Percentiles rank a stretch among this genome's conserved stretches.
Evolutionary conservation across 2,329 filamentous ascomycete species (phyloP).

Genomic region (Fusarium temperatum): DNA sequence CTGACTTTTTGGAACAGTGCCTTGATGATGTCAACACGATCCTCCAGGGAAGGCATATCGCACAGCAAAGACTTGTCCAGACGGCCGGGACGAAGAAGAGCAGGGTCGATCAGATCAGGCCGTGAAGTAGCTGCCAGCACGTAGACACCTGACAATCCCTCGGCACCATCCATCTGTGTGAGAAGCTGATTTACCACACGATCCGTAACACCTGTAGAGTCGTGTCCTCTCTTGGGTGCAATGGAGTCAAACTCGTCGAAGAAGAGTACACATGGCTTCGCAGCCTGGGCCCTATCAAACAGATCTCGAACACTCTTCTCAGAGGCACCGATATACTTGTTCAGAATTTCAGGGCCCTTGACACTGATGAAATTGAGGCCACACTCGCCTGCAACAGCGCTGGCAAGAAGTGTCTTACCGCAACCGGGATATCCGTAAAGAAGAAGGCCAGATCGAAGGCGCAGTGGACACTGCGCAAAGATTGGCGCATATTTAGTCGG

Average conservation of each 20-base stretch:
- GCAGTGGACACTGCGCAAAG: conserved; percentile 92
- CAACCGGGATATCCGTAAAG: conserved; percentile 96
- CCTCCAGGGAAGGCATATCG: conserved; percentile 81
- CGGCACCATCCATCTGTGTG: conserved; percentile 98
- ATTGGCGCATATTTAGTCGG: conserved; percentile 98
- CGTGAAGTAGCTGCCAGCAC: conserved; percentile 93
- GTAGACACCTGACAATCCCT: conserved; percentile 93
- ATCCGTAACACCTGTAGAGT: conserved; percentile 98
- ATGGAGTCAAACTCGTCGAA: conserved; percentile 99
- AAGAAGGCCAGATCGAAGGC: conserved; percentile 90
- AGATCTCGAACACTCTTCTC: conserved; percentile 96
- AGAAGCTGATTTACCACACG: conserved; percentile 97
- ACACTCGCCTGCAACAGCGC: conserved; percentile 96
- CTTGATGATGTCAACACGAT: conserved; percentile 87
- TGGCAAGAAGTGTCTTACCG: conserved; percentile 94
- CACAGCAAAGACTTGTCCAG: conserved; percentile 94
- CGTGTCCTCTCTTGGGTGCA: conserved; percentile 94
- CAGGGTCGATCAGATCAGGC: conserved; percentile 95
- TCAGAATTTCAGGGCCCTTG: conserved; percentile 96
- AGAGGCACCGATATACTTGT: conserved; percentile 98
- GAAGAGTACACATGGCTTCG: conserved; percentile 92
- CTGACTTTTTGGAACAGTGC: conserved; percentile 85
- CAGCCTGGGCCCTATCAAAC: conserved; percentile 91
- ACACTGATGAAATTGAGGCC: conserved; percentile 98
- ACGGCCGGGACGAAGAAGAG: conserved; percentile 87